Conservation (phyloP, 75 land plant genomes). For the Cryptomeria japonica region DNA sequence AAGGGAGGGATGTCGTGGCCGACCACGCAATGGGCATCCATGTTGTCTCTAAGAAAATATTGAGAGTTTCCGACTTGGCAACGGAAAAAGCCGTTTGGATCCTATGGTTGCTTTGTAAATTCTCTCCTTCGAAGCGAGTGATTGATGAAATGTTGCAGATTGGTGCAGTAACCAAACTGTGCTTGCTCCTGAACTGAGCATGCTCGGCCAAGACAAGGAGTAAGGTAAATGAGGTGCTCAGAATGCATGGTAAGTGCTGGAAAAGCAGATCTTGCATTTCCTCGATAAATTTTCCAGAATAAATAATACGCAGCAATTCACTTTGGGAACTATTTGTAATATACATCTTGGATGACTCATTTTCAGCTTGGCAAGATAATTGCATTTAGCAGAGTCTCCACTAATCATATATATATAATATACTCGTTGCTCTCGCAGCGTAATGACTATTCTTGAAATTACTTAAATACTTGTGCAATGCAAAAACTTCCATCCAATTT, state of each 20-base stretch:
- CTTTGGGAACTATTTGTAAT: no score
- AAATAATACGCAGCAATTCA: no score
- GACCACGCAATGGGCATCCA: slow-evolving; percentile 41
- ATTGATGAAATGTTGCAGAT: slow-evolving; percentile 44
- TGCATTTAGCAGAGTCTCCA: no score
- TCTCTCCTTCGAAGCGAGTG: slow-evolving; percentile 31
- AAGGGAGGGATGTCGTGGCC: slow-evolving; percentile 36
- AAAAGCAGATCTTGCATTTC: slow-evolving; percentile 36
- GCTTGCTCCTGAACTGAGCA: slow-evolving; percentile 33
- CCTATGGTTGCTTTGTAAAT: slow-evolving; percentile 31
- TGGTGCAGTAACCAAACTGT: slow-evolving; percentile 45
- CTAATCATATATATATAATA: no score
- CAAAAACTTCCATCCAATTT: no score
- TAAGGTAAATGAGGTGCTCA: slow-evolving; percentile 40
- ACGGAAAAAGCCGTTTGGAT: neutral
- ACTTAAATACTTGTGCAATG: no score
- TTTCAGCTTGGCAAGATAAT: no score
- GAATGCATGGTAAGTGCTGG: slow-evolving; percentile 30
- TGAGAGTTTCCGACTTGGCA: slow-evolving; percentile 21
- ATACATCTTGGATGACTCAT: no score
- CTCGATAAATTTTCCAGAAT: neutral
- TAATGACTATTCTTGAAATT: no score
- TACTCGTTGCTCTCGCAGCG: no score
- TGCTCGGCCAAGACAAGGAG: slow-evolving; percentile 35
- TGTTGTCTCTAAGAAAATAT: slow-evolving; percentile 34